Evolutionary conservation across 1,284 basidiomycete genomes (phyloP), one percentile per base, ranked within the genome.

Genomic region (Blastosporella zonata): DNA sequence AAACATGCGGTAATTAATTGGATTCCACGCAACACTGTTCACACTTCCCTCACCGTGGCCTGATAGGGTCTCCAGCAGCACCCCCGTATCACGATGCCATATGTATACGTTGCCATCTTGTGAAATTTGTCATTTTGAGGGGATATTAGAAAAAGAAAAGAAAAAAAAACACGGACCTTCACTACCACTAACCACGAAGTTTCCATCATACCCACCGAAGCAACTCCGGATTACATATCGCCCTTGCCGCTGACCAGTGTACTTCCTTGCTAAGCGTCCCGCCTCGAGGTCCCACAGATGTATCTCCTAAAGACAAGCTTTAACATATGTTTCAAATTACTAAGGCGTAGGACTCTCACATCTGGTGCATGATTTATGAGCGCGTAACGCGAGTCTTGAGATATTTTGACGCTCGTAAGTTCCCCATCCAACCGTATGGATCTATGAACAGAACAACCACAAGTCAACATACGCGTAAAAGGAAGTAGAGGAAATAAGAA

Each of bases 21-120:
- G 93, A 67, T 97, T 96, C 97, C 97, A 99, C 12, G 93, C 90
- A 8, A 99, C 94, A 15, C 88, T 87, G 66, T 98, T 99, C 52
- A 99, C 95, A 50, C 87, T 89, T 31, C 93, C 93, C 43, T 69
- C 67, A 12, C 84, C 87, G 60, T 99, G 97, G 0, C 95, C 96
- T 1, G 78, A 66, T 1, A 98, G 78, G 20, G 85, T 78, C 66
- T 97, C 92, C 21, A 99, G 75, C 36, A 94, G 76, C 0, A 79
- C 74, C 0, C 89, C 90, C 2, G 87, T 87, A 58, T 92, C 87
- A 44, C 89, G 85, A 67, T 98, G 92, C 94, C 96, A 99, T 18
- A 98, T 81, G 69, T 97, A 97, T 42, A 97, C 86, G 55, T 89
- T 88, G 35, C 84, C 82, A 71, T 97, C 90, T 93, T 47, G 43